Evolutionary conservation across 192 early-diverging fungal genomes (phyloP).

Genomic region (Rhizophagus prolifer): DNA sequence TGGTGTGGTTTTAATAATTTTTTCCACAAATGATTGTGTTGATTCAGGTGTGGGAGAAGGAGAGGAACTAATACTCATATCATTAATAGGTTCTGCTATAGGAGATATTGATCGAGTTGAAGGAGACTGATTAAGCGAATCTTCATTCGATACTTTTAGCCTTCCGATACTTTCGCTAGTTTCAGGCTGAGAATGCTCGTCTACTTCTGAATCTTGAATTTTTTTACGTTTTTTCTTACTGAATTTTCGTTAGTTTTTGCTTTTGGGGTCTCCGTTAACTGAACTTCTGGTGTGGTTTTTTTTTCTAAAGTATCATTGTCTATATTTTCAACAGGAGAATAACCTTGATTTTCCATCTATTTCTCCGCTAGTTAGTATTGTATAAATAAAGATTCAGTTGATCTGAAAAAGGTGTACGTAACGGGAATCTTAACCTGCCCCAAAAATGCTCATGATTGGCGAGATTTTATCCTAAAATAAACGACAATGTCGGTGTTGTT

Average conservation of each 20-base stretch:
- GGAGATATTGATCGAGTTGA: neutral
- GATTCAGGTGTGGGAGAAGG: neutral
- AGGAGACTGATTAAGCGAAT: neutral
- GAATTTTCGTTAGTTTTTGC: slow-evolving; percentile 2
- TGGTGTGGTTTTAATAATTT: neutral
- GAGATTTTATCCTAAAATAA: too few relatives aligned
- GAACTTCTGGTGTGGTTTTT: neutral
- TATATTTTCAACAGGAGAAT: too few relatives aligned
- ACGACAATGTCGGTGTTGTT: too few relatives aligned
- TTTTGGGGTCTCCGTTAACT: neutral
- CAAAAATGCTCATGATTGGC: too few relatives aligned
- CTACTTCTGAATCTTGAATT: neutral
- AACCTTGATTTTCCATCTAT: too few relatives aligned
- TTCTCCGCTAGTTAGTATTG: too few relatives aligned
- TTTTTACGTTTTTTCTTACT: slow-evolving; percentile 19
- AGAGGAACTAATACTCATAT: neutral
- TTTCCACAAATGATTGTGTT: slow-evolving; percentile 4
- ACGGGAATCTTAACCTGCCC: too few relatives aligned
- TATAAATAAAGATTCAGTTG: too few relatives aligned
- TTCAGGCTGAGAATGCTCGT: neutral
- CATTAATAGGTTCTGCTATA: neutral
- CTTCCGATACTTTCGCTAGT: neutral
- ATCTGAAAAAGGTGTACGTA: too few relatives aligned
- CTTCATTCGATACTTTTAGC: neutral
- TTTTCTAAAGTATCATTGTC: too few relatives aligned